A percentile compares a stretch with the other conserved stretches of the same genome.
Conservation (phyloP, 306 rosid genomes). For the Senna tora region DNA sequence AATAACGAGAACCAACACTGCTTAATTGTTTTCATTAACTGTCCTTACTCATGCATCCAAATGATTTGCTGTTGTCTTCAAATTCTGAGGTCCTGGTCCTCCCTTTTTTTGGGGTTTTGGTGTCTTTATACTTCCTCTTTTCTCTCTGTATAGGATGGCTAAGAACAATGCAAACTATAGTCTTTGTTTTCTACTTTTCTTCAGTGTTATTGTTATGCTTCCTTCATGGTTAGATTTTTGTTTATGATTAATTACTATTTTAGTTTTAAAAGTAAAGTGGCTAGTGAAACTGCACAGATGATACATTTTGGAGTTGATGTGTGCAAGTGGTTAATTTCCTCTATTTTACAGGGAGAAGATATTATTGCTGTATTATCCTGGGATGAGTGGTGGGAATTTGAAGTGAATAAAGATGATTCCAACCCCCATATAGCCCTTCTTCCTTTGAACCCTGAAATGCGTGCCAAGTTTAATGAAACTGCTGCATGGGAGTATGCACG, state of each 20-base stretch:
- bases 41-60: too few species aligned
- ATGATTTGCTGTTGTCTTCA: background rate
- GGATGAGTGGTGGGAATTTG: constrained; percentile 99
- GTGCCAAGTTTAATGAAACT: constrained; percentile 86
- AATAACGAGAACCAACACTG: background rate
- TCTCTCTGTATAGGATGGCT: background rate
- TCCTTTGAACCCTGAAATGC: constrained; percentile 82
- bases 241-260: background rate
- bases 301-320: constrained; percentile 15
- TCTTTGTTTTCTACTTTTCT: constrained; percentile 10
- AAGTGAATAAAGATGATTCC: constrained; percentile 76
- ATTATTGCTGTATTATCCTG: constrained; percentile 80
- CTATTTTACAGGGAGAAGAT: constrained; percentile 80
- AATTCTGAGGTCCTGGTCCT: background rate
- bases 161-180: background rate
- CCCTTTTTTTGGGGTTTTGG: background rate
- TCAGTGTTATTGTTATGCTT: background rate
- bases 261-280: background rate
- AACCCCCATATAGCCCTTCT: constrained; percentile 95
- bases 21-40: background rate
- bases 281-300: constrained; percentile 14
- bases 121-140: background rate
- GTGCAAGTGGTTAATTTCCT: constrained; percentile 32
- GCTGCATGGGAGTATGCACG: constrained; percentile 97
- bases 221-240: constrained; percentile 23